Evolutionary conservation across 164 flowering plant species (phyloP), one percentile per base, ranked within the genome.

Genomic region (Vitis amurensis): DNA sequence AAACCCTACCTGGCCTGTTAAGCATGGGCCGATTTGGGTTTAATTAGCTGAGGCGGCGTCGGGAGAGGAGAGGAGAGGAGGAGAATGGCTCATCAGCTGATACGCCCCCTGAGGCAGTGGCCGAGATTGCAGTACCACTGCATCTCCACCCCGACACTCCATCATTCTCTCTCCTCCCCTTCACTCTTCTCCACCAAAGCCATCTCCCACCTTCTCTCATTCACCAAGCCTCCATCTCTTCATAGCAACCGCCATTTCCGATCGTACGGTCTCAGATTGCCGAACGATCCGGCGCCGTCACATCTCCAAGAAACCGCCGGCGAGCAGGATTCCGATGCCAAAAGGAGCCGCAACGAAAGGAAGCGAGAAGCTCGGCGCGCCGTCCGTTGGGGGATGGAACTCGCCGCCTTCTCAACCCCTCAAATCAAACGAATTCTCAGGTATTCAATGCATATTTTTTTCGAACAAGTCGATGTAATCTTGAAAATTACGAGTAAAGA

Each of bases 381-480:
- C 14, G 91, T 93, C 55, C 81, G 77, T 1, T 93, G 98, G 93
- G 99, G 90, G 13, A 88, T 90, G 96, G 93, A 95, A 3, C 85
- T 95, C 14, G 91, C 99, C 0, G 72, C 80, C 68, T 89, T 95
- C 83, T 74, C 97, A 9, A 55, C 70, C 23, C 71, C 91, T 52
- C 94, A 90, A 72, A 93, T 95, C 64, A 95, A 89, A 69, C 90
- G 82, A 12, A 88, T 95, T 68, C 80, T 91, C 67, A 90, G 81
- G 97, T 88, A 61, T 12, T 12, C 11, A 50, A 5, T 29, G n/a
- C 50, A 51, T 9, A 16, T 49, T 37, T 12, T 11, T 53, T 60
- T 59, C n/a, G 2, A 53, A 48, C 7, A 55, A 1, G 14, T 48
- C 1, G 16, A 7, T 14, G 8, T 13, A 13, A 4, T 29, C 29